Percentiles rank a stretch among this genome's conserved stretches.
phyloP scores from a whole-genome alignment of 2,329 filamentous ascomycete genomes.

The Tolypocladium guangdongense region DNA sequence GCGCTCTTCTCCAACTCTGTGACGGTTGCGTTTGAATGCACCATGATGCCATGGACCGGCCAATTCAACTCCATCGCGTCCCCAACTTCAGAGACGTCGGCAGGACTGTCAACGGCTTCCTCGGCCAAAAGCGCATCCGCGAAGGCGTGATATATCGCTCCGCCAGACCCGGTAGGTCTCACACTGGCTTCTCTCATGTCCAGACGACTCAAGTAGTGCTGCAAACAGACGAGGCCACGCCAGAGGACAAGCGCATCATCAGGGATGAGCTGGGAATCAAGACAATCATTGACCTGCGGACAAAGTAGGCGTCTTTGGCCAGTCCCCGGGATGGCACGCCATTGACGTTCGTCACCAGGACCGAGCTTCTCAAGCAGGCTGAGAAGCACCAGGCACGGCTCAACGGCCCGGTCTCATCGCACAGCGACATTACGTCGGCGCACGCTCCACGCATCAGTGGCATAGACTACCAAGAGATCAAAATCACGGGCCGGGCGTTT shows the following conservation, averaged over 20 bases:
- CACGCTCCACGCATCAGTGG: slow-evolving; percentile 52
- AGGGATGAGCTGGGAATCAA: slow-evolving; percentile 50
- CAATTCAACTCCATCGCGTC: slow-evolving; percentile 24
- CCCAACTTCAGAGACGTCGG: slow-evolving; percentile 73
- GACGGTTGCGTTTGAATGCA: background rate
- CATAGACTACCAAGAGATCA: slow-evolving; percentile 54
- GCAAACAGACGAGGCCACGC: slow-evolving; percentile 56
- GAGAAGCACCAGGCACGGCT: slow-evolving; percentile 45
- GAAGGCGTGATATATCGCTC: slow-evolving; percentile 59
- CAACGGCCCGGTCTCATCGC: slow-evolving; percentile 23
- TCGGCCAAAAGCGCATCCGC: slow-evolving; percentile 43
- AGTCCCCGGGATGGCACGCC: no score
- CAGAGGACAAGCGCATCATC: slow-evolving; percentile 50
- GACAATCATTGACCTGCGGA: slow-evolving; percentile 70
- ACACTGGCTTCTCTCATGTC: background rate
- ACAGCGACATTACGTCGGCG: slow-evolving; percentile 35
- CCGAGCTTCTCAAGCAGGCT: slow-evolving; percentile 60
- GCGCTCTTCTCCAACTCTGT: background rate
- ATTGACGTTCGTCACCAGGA: slow-evolving; percentile 31
- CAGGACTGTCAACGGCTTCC: slow-evolving; percentile 49
- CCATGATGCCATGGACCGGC: slow-evolving; percentile 3
- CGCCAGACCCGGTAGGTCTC: slow-evolving; percentile 43
- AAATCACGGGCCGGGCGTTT: slow-evolving; percentile 62
- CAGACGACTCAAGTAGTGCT: background rate
- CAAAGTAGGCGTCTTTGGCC: slow-evolving; percentile 39